Evolutionary conservation across 176 grass and related monocot species (phyloP), one percentile per base, ranked within the genome.

Genomic region (Raddia distichophylla): DNA sequence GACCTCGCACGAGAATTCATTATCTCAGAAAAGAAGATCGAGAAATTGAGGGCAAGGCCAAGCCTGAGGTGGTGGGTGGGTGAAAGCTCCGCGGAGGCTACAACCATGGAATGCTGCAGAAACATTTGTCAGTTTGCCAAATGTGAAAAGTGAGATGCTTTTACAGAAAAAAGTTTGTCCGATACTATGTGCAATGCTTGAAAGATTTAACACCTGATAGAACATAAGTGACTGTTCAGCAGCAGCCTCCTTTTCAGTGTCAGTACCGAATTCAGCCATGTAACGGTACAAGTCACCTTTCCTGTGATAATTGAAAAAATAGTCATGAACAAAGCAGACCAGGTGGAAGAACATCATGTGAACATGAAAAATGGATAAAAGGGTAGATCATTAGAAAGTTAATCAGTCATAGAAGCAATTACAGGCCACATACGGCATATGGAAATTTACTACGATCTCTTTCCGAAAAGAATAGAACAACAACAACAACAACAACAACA

Each of bases 211-310:
- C 64, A 94, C 95, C 95, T 94, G 95, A 82, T 98, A 98, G 47
- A 88, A 80, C 85, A 91, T 89, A 42, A 93, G 88, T 71, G 95
- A 88, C 88, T 94, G 92, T 44, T 98, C 90, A 15, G 88, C 82
- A 32, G 81, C 84, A 62, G 90, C 84, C 54, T 93, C 94, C 88
- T 86, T 93, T 89, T 94, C 90, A 88, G 82, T 88, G 40, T 72
- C 92, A 87, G 60, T 64, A 69, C 91, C 94, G 82, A 93, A 94
- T 77, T 98, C 95, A 64, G 92, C 90, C 84, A 98, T 80, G 73
- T 94, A 98, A 48, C 90, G 75, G 44, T 98, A 98, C 74, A 94
- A 94, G 71, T 98, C 95, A 54, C 95, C 92, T 89, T 94, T 94
- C 95, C 92, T 98, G 80, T 19, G 76, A 86, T 43, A 59, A 49